A percentile compares a stretch with the other conserved stretches of the same genome.
phyloP scores from a whole-genome alignment of 306 rosid species.

The Abrus precatorius region DNA sequence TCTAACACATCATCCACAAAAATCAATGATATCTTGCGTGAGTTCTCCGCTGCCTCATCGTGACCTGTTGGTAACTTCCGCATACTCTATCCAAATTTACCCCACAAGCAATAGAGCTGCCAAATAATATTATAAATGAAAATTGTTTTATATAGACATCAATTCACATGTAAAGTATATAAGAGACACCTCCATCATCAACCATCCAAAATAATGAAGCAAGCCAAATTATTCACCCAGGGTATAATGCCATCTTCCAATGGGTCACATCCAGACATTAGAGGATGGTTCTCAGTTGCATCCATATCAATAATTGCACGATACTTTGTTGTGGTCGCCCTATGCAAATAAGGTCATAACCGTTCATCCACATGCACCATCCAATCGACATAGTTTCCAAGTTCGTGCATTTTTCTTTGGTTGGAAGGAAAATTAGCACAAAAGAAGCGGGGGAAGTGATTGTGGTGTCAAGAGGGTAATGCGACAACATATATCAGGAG shows the following conservation, averaged over 20 bases:
- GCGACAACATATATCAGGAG: too few species aligned
- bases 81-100: neutral
- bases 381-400: neutral
- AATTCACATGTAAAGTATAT: neutral
- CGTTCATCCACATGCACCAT: constrained; percentile 15
- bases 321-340: neutral
- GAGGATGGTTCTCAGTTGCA: neutral
- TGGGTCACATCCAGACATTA: neutral
- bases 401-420: neutral
- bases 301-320: constrained; percentile 26
- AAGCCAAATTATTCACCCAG: neutral
- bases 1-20: too few species aligned
- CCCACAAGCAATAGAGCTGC: neutral
- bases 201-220: neutral
- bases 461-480: too few species aligned
- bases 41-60: neutral
- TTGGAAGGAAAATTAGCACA: neutral
- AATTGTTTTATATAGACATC: neutral
- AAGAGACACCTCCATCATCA: neutral
- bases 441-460: neutral
- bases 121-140: neutral
- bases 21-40: too few species aligned
- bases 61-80: neutral
- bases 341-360: neutral
- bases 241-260: neutral